These are phyloP conservation scores for Podaxis mareebaensis DNA, from an alignment of 768 basidiomycete genomes.

Conservation along the genomic window DNA sequence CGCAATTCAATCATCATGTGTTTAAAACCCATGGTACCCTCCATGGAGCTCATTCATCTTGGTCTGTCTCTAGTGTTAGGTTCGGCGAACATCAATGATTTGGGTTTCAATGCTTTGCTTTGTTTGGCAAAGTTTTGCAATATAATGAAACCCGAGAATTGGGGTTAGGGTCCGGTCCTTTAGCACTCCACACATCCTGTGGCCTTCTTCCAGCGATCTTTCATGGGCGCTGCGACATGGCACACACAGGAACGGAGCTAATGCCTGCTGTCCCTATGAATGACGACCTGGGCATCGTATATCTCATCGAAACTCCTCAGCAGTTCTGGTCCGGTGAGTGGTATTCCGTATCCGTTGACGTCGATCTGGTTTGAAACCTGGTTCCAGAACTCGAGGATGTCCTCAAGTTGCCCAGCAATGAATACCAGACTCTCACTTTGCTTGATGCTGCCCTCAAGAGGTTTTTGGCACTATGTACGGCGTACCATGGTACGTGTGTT, in stretches of 20 bases:
- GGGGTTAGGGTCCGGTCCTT: not conserved
- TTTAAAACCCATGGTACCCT: too few relatives aligned
- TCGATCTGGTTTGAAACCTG: conserved; percentile 9
- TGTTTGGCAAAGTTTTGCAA: not conserved
- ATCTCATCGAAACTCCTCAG: conserved; percentile 79
- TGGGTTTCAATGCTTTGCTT: not conserved
- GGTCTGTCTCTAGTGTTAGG: too few relatives aligned
- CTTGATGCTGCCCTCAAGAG: conserved; percentile 80
- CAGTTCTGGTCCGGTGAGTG: conserved; percentile 89
- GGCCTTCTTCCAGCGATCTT: conserved; percentile 5
- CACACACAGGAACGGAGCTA: conserved; percentile 25
- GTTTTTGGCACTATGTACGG: conserved; percentile 76
- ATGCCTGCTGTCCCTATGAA: conserved; percentile 45
- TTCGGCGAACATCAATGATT: too few relatives aligned
- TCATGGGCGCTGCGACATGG: conserved; percentile 30
- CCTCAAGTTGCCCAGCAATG: conserved; percentile 62
- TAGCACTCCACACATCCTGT: not conserved
- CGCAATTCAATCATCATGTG: too few relatives aligned
- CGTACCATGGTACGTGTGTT: conserved; percentile 75
- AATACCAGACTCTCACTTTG: conserved; percentile 62
- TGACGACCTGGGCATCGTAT: conserved; percentile 78
- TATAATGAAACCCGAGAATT: not conserved
- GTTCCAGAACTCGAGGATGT: conserved; percentile 84
- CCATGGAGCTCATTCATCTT: too few relatives aligned
- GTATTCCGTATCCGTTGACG: not conserved